These are phyloP conservation scores for Aspergillus sclerotiicarbonarius DNA, from an alignment of 495 filamentous ascomycete genomes.

Conservation along the genomic window DNA sequence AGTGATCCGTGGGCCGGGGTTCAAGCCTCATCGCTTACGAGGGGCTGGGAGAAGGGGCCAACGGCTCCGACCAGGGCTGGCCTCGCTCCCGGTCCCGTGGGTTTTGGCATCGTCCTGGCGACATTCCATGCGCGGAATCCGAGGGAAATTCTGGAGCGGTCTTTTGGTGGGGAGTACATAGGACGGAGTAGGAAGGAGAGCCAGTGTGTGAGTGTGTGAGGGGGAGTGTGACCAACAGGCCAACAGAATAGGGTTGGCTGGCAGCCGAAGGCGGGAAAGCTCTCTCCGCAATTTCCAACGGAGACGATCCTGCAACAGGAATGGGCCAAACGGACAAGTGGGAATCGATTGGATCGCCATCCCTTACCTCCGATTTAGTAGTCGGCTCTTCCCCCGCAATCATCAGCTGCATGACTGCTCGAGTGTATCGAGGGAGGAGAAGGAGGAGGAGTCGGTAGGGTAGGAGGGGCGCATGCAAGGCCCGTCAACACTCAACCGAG, in stretches of 20 bases:
- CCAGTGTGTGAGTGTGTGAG: too few species aligned
- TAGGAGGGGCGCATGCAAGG: not conserved
- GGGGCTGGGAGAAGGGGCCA: conserved; percentile 1
- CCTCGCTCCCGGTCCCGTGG: not conserved
- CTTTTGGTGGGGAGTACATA: not conserved
- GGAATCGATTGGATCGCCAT: conserved; percentile 5
- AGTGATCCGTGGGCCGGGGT: not conserved
- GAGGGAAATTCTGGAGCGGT: not conserved
- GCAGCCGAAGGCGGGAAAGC: conserved; percentile 14
- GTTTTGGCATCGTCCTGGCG: not conserved
- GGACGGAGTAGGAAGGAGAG: conserved; percentile 3
- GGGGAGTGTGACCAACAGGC: not conserved
- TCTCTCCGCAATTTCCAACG: conserved; percentile 26
- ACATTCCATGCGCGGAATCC: not conserved
- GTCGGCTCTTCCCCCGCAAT: conserved; percentile 8
- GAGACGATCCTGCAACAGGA: conserved; percentile 23
- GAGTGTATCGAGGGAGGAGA: not conserved
- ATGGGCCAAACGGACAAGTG: not conserved
- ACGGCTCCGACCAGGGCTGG: conserved; percentile 9
- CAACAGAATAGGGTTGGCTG: conserved; percentile 5
- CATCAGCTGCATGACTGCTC: conserved; percentile 2
- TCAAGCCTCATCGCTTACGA: not conserved
- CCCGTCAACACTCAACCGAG: not conserved
- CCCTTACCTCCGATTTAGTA: conserved; percentile 1
- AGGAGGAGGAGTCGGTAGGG: not conserved